These are phyloP conservation scores for Trifolium subterraneum DNA, from an alignment of 306 rosid species.

Conservation along the genomic window DNA sequence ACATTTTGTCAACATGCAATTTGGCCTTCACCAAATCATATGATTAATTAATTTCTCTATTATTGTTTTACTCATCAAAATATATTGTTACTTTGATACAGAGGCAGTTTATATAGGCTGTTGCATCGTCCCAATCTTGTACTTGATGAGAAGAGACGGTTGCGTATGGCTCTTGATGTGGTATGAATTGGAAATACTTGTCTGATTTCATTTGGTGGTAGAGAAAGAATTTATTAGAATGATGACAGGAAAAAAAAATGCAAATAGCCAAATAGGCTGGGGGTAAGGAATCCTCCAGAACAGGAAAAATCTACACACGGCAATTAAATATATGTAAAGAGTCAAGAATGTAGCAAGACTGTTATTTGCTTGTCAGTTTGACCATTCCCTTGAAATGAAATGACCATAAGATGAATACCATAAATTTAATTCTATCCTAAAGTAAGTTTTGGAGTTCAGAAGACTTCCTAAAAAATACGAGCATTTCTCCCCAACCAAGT, in stretches of 20 bases:
- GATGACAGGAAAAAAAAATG: not conserved
- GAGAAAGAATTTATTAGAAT: slow-evolving; percentile 3
- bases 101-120: slow-evolving; percentile 93
- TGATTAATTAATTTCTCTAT: slow-evolving; percentile 33
- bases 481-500: slow-evolving; percentile 31
- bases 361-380: slow-evolving; percentile 6
- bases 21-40: slow-evolving; percentile 24
- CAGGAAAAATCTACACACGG: not conserved
- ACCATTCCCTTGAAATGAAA: slow-evolving; percentile 8
- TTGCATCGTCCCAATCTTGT: slow-evolving; percentile 91
- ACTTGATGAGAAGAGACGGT: slow-evolving; percentile 89
- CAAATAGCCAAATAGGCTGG: slow-evolving; percentile 26
- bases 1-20: slow-evolving; percentile 26
- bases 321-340: not conserved
- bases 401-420: slow-evolving; percentile 30
- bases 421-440: slow-evolving; percentile 23
- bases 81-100: slow-evolving; percentile 47
- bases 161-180: slow-evolving; percentile 99
- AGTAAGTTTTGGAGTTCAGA: slow-evolving; percentile 26
- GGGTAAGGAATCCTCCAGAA: slow-evolving; percentile 6
- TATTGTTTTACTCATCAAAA: slow-evolving; percentile 47
- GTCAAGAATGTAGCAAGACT: slow-evolving; percentile 7
- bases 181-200: slow-evolving; percentile 52
- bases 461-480: slow-evolving; percentile 25
- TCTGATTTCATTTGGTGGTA: slow-evolving; percentile 16